Evolutionary conservation across 768 basidiomycete genomes (phyloP).

Genomic region (Pulveroboletus frians): DNA sequence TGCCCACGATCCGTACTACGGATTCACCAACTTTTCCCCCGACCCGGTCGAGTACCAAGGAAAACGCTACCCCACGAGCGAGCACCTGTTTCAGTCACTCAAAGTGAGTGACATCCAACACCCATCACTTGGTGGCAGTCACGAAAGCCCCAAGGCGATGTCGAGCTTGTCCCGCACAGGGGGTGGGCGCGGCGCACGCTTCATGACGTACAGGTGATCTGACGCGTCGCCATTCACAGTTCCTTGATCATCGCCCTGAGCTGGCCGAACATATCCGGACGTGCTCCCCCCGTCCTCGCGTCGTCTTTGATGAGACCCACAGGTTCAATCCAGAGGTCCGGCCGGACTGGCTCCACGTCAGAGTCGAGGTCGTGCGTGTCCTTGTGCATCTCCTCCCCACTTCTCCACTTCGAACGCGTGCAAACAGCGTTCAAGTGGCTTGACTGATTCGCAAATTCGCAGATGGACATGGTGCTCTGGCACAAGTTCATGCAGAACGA

Average conservation of each 20-base stretch:
- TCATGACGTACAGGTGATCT: constrained; percentile 17
- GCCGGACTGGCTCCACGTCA: constrained; percentile 31
- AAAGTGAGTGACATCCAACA: constrained; percentile 28
- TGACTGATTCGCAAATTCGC: constrained; percentile 2
- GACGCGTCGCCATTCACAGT: constrained; percentile 18
- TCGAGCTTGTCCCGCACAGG: constrained; percentile 1
- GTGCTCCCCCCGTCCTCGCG: constrained; percentile 29
- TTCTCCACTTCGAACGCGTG: constrained; percentile 14
- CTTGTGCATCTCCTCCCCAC: no score
- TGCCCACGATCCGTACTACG: constrained; percentile 32
- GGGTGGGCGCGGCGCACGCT: not conserved
- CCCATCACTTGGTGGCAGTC: not conserved
- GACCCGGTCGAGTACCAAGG: constrained; percentile 37
- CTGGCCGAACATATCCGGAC: constrained; percentile 33
- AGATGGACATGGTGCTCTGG: constrained; percentile 39
- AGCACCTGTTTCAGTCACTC: constrained; percentile 45
- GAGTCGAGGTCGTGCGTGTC: constrained; percentile 28
- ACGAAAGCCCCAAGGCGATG: not conserved
- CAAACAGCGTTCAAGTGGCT: constrained; percentile 4
- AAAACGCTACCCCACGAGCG: constrained; percentile 40
- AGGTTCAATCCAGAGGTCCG: constrained; percentile 34
- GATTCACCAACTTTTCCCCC: constrained; percentile 42
- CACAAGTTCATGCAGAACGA: constrained; percentile 39
- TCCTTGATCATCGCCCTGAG: constrained; percentile 32
- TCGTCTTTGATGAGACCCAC: constrained; percentile 33